Conservation (phyloP, 768 basidiomycete genomes). For the Pisolithus microcarpus region DNA sequence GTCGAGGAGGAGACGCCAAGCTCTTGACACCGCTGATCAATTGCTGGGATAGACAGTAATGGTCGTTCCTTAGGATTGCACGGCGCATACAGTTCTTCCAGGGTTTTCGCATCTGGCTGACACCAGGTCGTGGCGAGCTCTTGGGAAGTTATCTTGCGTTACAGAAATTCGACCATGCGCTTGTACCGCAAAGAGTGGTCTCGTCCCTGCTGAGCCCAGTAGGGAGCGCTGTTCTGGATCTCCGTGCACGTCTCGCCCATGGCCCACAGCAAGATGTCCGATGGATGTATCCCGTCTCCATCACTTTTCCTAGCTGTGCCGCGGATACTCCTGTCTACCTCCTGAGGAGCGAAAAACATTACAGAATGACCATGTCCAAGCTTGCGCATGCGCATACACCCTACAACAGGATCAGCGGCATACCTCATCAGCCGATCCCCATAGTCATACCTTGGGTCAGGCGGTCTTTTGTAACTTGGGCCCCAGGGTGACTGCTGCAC, state of each 20-base stretch:
- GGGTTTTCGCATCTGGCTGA: conserved; percentile 30
- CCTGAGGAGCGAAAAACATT: conserved; percentile 41
- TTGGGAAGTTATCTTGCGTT: neutral
- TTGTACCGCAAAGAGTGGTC: conserved; percentile 25
- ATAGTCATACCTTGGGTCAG: conserved; percentile 38
- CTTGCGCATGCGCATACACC: conserved; percentile 50
- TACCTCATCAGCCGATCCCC: neutral
- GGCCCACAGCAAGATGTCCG: conserved; percentile 40
- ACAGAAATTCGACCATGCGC: conserved; percentile 13
- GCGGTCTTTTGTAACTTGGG: conserved; percentile 47
- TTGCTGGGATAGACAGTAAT: conserved; percentile 3
- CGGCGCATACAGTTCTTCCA: conserved; percentile 30
- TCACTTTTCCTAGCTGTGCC: conserved; percentile 8
- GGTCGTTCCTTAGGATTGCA: conserved; percentile 4
- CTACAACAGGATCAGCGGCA: conserved; percentile 19
- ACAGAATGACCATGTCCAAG: conserved; percentile 42
- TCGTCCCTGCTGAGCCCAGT: conserved; percentile 38
- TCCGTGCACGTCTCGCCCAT: conserved; percentile 37
- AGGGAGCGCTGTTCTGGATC: conserved; percentile 31
- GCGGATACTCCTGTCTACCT: conserved; percentile 36
- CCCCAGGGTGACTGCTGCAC: conserved; percentile 43
- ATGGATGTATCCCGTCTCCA: conserved; percentile 7
- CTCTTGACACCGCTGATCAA: conserved; percentile 19
- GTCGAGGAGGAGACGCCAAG: conserved; percentile 22
- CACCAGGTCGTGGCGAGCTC: conserved; percentile 27